Base-by-base conservation (phyloP, 768 basidiomycete species). In the Russula dissimulans region DNA sequence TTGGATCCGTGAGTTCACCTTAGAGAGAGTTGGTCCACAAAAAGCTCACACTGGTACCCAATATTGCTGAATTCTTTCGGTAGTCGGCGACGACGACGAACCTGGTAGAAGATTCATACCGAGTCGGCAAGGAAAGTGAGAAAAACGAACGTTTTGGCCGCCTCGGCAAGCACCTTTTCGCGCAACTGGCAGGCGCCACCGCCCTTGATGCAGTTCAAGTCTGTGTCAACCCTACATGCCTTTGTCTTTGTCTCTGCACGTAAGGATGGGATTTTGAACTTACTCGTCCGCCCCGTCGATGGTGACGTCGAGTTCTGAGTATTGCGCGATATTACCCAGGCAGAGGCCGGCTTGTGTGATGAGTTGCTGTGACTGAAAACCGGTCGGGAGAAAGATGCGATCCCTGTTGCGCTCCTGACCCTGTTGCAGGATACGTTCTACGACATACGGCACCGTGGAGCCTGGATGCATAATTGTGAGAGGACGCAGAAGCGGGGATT, bases 201-300 rank as follows among this genome's bases (percentile, higher is more conserved):
- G 7, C 91, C 95, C 74, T 99, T 98, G 75, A 99, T 95, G 62
- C 89, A 89, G 73, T 98, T 95, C 54, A 99, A 77, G 43, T 82
- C 72, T 44, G 78, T 72, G 71, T 97, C 94, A 26, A 97, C 92
- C 74, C 94, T 95, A 69, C 34, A 47, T 11, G 8, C n/a, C 18
- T 45, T 17, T 12, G 38, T 38, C 52, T 31, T 51, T 14, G 9
- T 34, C 34, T 11, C 31, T 41, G 4, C 17, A 12, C 26, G 38
- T 4, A 12, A 32, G 60, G 22, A 50, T 42, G 18, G 9, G 41
- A 42, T 29, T 39, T 54, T 1, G 46, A 26, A 73, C 90, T 65
- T 65, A 95, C 91, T 97, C 95, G 64, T 98, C 95, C 3, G 95
- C 95, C 46, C 95, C 95, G 69, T 99, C 97, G 45, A 99, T 84